Conservation (phyloP, 768 basidiomycete species). For the Suillus alpinus region DNA sequence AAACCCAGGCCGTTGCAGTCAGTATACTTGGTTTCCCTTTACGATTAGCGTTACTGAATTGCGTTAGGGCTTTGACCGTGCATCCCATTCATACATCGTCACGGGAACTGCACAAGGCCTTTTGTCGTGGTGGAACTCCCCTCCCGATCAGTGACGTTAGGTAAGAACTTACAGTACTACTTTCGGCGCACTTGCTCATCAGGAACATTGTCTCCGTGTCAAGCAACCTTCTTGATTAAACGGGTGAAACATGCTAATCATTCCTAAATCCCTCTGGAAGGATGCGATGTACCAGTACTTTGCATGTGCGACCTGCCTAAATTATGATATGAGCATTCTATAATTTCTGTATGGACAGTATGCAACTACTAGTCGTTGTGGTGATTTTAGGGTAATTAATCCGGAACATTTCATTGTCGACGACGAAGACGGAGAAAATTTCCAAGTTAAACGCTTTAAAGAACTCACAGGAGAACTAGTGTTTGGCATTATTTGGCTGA, state of each 20-base stretch:
- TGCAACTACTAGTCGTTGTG: conserved; percentile 6
- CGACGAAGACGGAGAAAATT: not conserved
- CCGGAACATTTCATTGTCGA: not conserved
- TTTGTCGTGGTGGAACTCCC: conserved; percentile 55
- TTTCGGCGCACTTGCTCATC: not conserved
- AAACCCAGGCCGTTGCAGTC: conserved; percentile 34
- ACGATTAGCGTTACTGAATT: conserved; percentile 25
- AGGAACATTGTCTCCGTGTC: conserved; percentile 1
- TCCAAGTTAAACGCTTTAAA: not conserved
- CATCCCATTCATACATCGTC: conserved; percentile 38
- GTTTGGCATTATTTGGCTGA: conserved; percentile 31
- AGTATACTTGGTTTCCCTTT: conserved; percentile 11
- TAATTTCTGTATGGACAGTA: conserved; percentile 26
- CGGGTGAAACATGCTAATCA: conserved; percentile 4
- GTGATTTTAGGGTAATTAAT: not conserved
- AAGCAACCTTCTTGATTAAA: conserved; percentile 2
- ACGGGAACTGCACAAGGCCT: conserved; percentile 56
- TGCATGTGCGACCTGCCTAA: conserved; percentile 19
- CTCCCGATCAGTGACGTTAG: conserved; percentile 11
- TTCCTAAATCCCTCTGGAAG: conserved; percentile 5
- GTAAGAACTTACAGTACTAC: not conserved
- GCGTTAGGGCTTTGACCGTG: conserved; percentile 46
- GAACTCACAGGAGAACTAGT: not conserved
- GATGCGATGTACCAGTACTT: conserved; percentile 33
- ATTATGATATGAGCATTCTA: conserved; percentile 19